phyloP scores from a whole-genome alignment of 2,329 filamentous ascomycete genomes.

The Arthroderma sp. region DNA sequence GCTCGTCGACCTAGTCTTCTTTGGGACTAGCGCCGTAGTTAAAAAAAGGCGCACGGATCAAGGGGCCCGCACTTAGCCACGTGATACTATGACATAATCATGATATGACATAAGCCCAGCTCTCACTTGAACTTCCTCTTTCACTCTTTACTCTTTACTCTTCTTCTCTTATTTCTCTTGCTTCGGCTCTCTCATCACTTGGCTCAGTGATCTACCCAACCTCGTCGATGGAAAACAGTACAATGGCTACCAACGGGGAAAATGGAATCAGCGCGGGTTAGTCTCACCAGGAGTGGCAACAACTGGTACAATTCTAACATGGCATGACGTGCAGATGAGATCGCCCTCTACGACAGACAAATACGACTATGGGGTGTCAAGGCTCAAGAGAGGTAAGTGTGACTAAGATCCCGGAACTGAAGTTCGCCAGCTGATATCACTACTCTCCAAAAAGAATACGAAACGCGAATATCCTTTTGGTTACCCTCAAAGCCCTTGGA shows the following conservation, averaged over 20 bases:
- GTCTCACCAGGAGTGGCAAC: neutral
- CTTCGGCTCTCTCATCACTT: neutral
- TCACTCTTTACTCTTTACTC: neutral
- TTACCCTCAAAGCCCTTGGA: constrained; percentile 75
- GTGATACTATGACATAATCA: neutral
- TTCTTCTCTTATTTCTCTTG: neutral
- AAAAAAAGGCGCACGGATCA: neutral
- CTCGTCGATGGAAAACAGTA: neutral
- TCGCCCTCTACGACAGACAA: constrained; percentile 92
- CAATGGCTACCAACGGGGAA: neutral
- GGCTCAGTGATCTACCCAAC: neutral
- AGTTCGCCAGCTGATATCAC: constrained; percentile 14
- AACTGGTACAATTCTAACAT: neutral
- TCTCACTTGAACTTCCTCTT: neutral
- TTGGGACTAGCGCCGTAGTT: neutral
- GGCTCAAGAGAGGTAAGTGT: constrained; percentile 61
- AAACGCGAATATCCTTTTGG: constrained; percentile 75
- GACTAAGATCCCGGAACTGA: constrained; percentile 24
- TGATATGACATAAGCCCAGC: neutral
- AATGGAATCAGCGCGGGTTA: constrained; percentile 1
- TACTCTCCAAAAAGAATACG: constrained; percentile 51
- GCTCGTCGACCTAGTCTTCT: neutral
- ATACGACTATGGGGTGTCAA: constrained; percentile 95
- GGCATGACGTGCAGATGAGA: constrained; percentile 55
- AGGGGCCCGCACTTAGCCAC: neutral